These are phyloP conservation scores for Aleurites moluccanus DNA, from an alignment of 441 rosid genomes.

Conservation along the genomic window DNA sequence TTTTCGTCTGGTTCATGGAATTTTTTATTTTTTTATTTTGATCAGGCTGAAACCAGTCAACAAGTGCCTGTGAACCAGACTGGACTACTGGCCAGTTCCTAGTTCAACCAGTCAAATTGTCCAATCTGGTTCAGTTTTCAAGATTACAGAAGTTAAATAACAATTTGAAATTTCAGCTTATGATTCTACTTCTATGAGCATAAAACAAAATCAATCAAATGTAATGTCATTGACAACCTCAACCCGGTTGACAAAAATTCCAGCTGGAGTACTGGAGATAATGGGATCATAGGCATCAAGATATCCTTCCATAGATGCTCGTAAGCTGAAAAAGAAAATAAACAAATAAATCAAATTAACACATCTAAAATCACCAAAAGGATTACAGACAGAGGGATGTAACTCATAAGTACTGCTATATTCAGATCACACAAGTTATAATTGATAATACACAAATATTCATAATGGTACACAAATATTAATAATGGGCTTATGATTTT, in stretches of 20 bases:
- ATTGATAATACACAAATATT: background rate
- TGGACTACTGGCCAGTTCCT: background rate
- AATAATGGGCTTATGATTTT: background rate
- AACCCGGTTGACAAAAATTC: slow-evolving; percentile 82
- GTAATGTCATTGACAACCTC: slow-evolving; percentile 60
- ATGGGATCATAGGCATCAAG: slow-evolving; percentile 89
- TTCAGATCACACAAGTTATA: background rate
- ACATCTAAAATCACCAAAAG: slow-evolving; percentile 4
- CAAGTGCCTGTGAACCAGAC: background rate
- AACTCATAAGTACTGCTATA: background rate
- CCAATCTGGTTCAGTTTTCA: background rate
- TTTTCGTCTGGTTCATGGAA: background rate
- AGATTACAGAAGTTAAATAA: no score
- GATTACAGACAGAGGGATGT: background rate
- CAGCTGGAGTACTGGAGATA: slow-evolving; percentile 69
- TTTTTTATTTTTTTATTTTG: no score
- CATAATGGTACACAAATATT: background rate
- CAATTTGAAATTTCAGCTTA: background rate
- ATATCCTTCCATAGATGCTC: slow-evolving; percentile 94
- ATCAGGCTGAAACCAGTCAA: background rate
- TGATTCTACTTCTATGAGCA: background rate
- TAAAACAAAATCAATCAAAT: slow-evolving; percentile 17
- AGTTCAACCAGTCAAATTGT: background rate
- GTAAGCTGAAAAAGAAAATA: slow-evolving; percentile 52
- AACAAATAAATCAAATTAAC: slow-evolving; percentile 20